Evolutionary conservation across 2,329 filamentous ascomycete genomes (phyloP), one percentile per base, ranked within the genome.

Genomic region (Aspergillus jensenii): DNA sequence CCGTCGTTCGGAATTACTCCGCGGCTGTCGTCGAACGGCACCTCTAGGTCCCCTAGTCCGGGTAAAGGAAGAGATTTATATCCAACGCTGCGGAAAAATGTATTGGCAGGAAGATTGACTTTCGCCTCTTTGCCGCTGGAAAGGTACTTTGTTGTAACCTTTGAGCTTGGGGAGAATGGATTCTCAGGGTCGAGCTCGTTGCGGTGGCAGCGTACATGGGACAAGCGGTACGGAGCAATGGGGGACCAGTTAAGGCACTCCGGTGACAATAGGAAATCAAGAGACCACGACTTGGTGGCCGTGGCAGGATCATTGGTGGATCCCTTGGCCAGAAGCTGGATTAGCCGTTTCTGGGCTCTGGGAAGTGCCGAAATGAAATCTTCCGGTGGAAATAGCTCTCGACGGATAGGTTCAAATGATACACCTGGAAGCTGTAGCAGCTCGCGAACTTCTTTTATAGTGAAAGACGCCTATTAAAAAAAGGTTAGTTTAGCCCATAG

Each of bases 61-160:
- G 86, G 82, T 0, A 99, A 78, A 0, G 91, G 81, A 33, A 88
- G 82, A 0, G 92, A 93, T 67, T 91, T 91, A 78, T 99, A 99
- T 6, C 95, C 95, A 44, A 99, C 93, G n/a, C 91, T 96, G 17
- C 92, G 87, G 76, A 99, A 97, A 15, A 91, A 92, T 4, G 93
- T 71, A 6, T 87, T 82, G 0, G 91, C 87, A 0, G 85, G 80
- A 5, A 96, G 65, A 4, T 81, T 72, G 3, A 82, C 58, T 2
- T 76, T 68, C 4, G 74, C 73, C 3, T 66, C 77, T 59, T 84
- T 76, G 0, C 79, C 82, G 0, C 82, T 86, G 12, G 77, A 71
- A 3, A 75, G 70, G 14, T 82, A 78, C 52, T 79, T 76, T 15
- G 82, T 77, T 3, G 71, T 71, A 3, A 79, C 71, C 51, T 71